Conservation (phyloP, 768 basidiomycete genomes). For the Pholiota conissans region DNA sequence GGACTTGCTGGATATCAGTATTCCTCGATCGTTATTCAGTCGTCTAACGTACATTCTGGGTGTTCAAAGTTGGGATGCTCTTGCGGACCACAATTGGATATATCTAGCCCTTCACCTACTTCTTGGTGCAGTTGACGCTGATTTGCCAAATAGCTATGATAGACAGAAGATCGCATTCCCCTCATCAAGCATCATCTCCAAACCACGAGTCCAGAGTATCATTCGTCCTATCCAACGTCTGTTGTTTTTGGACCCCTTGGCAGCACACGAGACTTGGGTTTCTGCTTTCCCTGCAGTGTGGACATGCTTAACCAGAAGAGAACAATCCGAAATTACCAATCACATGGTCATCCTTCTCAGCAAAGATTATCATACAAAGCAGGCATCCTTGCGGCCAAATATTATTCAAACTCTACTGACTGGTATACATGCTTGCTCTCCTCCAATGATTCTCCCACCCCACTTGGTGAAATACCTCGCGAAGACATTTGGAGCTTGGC, state of each 20-base stretch:
- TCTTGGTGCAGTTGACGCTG: constrained; percentile 59
- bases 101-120: constrained; percentile 88
- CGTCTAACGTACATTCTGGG: constrained; percentile 89
- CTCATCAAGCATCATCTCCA: constrained; percentile 34
- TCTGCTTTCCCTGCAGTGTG: constrained; percentile 85
- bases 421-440: constrained; percentile 82
- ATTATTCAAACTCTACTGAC: constrained; percentile 88
- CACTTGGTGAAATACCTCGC: constrained; percentile 95
- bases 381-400: constrained; percentile 88
- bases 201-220: constrained; percentile 52
- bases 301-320: constrained; percentile 80
- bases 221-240: constrained; percentile 82
- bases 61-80: constrained; percentile 92
- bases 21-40: constrained; percentile 78
- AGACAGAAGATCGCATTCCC: constrained; percentile 34
- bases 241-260: constrained; percentile 73
- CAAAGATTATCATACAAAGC: constrained; percentile 91
- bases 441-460: constrained; percentile 88
- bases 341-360: constrained; percentile 89
- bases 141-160: constrained; percentile 37
- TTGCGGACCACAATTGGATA: constrained; percentile 94
- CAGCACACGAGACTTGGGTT: constrained; percentile 84
- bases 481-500: constrained; percentile 97
- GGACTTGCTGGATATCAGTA: constrained; percentile 85
- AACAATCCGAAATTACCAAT: constrained; percentile 86